Evolutionary conservation across 192 early-diverging fungal species (phyloP), one percentile per base, ranked within the genome.

Genomic region (Coemansia sp.): DNA sequence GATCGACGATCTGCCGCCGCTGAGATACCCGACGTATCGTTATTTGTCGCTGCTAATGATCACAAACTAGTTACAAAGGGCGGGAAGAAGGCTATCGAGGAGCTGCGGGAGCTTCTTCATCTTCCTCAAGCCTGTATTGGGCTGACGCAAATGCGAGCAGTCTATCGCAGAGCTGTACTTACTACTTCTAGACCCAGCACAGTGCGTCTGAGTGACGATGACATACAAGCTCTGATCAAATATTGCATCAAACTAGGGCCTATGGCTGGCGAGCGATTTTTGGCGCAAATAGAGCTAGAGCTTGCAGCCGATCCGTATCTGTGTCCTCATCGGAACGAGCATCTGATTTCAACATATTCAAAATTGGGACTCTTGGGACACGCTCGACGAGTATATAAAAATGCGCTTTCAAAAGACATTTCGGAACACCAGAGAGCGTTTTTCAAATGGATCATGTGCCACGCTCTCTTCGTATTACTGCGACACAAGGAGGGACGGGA

Each of bases 221-320:
- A 67, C 12, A 58, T 69, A 28, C 24, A 5, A 23, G 30, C 9
- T 0, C 32, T 80, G 41, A 50, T 74, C 25, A 10, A 47, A 6
- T 62, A 68, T 54, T 73, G 68, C 41, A 16, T 54, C 21, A 54
- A 24, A 2, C n/a, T 75, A 6, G 78, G 78, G 4, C 27, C 4
- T 10, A 44, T 74, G 16, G 34, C 54, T 26, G 73, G 78, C 6
- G 53, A 30, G 24, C 55, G 56, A 10, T 65, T 74, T 48, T 49
- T 75, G 19, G 54, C 49, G 54, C 71, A 67, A 34, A 68, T 81
- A 32, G 78, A 81, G 54, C 7, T 58, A 16, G 78, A 75, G 38
- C 25, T 62, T 2, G 52, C 31, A 8, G 22, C 68, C 12, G 19
- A 61, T n/a, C 54, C 68, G 6, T 27, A 34, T 19, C 38, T 64